Evolutionary conservation across 352 stramenopile species (phyloP).

Genomic region (Globisporangium okanoganense): DNA sequence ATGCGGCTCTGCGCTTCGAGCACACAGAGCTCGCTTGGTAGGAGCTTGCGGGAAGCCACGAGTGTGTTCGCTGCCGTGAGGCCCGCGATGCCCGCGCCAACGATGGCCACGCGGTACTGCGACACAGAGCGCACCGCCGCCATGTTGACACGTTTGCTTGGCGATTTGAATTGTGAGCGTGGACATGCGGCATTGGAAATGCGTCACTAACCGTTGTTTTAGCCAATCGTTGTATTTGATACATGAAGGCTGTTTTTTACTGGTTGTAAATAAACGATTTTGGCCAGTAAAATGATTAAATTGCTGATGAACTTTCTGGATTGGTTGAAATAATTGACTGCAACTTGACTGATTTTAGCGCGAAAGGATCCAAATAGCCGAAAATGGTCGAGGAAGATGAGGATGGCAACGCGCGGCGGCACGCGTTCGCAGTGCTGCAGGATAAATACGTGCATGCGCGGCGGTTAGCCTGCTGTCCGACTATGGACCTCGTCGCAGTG

Average conservation of each 20-base stretch:
- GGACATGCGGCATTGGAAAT: too few relatives aligned
- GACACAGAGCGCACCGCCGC: neutral
- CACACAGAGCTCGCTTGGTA: constrained; percentile 28
- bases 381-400: constrained; percentile 8
- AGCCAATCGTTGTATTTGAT: too few relatives aligned
- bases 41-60: constrained; percentile 28
- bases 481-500: constrained; percentile 76
- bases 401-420: neutral
- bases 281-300: too few relatives aligned
- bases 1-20: constrained; percentile 48
- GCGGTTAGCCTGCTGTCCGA: constrained; percentile 53
- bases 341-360: too few relatives aligned
- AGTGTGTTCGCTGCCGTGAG: constrained; percentile 43
- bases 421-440: constrained; percentile 61
- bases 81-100: constrained; percentile 45
- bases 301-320: too few relatives aligned
- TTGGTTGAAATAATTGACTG: too few relatives aligned
- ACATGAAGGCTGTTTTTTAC: too few relatives aligned
- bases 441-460: constrained; percentile 61
- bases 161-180: too few relatives aligned
- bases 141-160: too few relatives aligned
- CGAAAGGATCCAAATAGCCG: neutral
- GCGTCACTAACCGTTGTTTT: too few relatives aligned
- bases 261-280: too few relatives aligned
- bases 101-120: constrained; percentile 31